Evolutionary conservation across 805 yeast species (phyloP), one percentile per base, ranked within the genome.

Genomic region (Suhomyces sp.): DNA sequence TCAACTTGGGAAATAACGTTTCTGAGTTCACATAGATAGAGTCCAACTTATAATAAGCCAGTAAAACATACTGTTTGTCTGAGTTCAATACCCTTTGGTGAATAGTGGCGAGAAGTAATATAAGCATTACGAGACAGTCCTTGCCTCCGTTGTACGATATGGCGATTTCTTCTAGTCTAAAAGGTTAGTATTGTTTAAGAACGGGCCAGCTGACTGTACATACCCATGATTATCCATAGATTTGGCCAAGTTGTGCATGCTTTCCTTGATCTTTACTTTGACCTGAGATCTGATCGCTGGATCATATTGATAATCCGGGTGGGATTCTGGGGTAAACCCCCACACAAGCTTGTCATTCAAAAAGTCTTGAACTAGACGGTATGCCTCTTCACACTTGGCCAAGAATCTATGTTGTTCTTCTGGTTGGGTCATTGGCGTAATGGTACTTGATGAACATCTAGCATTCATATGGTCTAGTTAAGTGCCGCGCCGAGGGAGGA

Each of bases 101-200:
- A 17, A 74, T 50, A 68, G 72, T 82, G 1, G 94, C 85, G 48
- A 92, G 69, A 49, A 89, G 82, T 4, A 94, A 63, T 13, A 90
- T 73, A 50, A 94, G 77, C 86, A 93, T 83, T 29, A 92, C 97
- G 45, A 92, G 80, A 61, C 98, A 94, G 70, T 94, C 99, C 64
- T 94, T 94, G 1, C 99, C 99, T 9, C 99, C 99, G 65, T 94
- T 94, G 67, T 87, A 94, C 2, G 96, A 87, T 12, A 94, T 76
- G 0, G 97, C 86, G 3, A 88, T 69, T 52, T 86, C 84, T 15
- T 65, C 62, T n/a, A 74, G 58, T 7, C 72, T 67, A 47, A 5
- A 25, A 44, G 15, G 66, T 60, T 61, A 62, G 64, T 60, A 53
- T n/a, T 21, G 44, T 12, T 17, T 13, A 7, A 22, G 9, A 25